phyloP scores from a whole-genome alignment of 257 asterid genomes.

The Solanum virginianum region DNA sequence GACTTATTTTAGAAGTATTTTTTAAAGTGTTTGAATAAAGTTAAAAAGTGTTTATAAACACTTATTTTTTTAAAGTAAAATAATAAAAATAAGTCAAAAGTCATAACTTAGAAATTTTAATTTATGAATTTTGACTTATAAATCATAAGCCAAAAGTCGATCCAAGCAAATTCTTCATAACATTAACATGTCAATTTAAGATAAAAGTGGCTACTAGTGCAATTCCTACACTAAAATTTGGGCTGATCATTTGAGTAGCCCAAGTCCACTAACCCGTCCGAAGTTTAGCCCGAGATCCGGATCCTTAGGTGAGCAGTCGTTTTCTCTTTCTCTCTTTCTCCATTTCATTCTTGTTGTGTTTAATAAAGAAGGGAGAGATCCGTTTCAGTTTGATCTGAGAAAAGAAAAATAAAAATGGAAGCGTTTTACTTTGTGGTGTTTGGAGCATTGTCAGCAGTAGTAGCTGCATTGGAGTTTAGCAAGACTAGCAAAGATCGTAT shows the following conservation, averaged over 20 bases:
- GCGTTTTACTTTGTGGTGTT: constrained; percentile 63
- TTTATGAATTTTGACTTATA: no score
- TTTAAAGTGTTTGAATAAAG: no score
- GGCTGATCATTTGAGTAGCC: background rate
- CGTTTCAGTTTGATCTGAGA: background rate
- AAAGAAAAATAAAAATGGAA: constrained; percentile 35
- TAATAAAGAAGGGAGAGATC: background rate
- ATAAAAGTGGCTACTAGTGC: background rate
- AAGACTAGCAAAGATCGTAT: constrained; percentile 74
- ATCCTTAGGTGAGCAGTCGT: background rate
- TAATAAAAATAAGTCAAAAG: no score
- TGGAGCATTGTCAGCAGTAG: constrained; percentile 58
- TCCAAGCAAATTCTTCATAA: no score
- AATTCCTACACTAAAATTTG: background rate
- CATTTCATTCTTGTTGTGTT: no score
- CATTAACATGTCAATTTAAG: no score
- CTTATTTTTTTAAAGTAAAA: no score
- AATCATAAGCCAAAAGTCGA: no score
- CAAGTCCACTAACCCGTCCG: background rate
- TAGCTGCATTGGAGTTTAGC: constrained; percentile 75
- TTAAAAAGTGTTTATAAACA: no score
- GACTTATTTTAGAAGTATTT: no score
- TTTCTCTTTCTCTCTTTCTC: background rate
- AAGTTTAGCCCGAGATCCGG: background rate
- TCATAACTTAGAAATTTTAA: no score